phyloP scores from a whole-genome alignment of 495 filamentous ascomycete species.

The Penicillium paradoxum region DNA sequence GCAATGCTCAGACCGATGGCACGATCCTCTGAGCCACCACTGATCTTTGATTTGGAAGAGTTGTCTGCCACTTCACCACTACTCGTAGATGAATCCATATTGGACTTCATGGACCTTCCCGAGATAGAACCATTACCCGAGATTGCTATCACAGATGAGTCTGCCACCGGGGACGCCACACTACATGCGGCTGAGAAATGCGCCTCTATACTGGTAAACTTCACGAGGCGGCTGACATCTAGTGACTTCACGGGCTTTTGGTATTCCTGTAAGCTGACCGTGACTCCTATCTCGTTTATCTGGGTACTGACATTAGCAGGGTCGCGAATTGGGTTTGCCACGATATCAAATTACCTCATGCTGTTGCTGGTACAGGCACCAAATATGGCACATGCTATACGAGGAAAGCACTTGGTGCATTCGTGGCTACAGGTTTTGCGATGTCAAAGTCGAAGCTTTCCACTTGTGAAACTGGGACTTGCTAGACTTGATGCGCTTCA shows the following conservation, averaged over 20 bases:
- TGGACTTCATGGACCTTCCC: constrained; percentile 21
- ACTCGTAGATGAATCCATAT: constrained; percentile 15
- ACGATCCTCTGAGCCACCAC: constrained; percentile 28
- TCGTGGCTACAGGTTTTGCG: constrained; percentile 30
- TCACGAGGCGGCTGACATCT: constrained; percentile 25
- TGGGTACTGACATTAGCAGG: constrained; percentile 15
- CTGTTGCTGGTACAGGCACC: constrained; percentile 34
- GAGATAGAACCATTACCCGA: constrained; percentile 26
- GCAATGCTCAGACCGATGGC: constrained; percentile 35
- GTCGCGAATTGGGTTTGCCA: constrained; percentile 35
- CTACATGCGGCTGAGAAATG: constrained; percentile 33
- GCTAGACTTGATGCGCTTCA: constrained; percentile 29
- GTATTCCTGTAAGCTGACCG: constrained; percentile 31
- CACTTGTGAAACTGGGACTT: constrained; percentile 30
- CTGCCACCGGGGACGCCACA: constrained; percentile 25
- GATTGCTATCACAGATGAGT: constrained; percentile 21
- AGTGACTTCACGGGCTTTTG: constrained; percentile 33
- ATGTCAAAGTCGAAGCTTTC: constrained; percentile 27
- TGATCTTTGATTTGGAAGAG: constrained; percentile 32
- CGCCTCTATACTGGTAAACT: constrained; percentile 30
- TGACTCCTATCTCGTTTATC: neutral
- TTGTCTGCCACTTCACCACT: constrained; percentile 19
- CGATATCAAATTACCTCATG: constrained; percentile 34
- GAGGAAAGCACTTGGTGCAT: constrained; percentile 30
- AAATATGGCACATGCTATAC: constrained; percentile 24